These are phyloP conservation scores for Ustilago esculenta DNA, from an alignment of 1,284 basidiomycete genomes.

Conservation along the genomic window DNA sequence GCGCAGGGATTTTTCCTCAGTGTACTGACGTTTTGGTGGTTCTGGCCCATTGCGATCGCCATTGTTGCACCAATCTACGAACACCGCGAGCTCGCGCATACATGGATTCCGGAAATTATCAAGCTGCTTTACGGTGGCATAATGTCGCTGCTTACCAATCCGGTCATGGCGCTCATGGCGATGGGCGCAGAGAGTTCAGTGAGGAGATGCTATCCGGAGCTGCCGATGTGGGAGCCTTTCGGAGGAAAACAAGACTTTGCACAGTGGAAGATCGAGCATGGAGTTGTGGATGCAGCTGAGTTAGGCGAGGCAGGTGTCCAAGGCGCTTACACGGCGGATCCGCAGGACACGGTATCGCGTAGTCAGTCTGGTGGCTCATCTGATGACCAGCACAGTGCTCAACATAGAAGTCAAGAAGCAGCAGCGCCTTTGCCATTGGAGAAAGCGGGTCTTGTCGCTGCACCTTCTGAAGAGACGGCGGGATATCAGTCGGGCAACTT, in stretches of 20 bases:
- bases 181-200: slow-evolving; percentile 60
- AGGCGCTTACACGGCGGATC: not conserved
- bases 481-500: slow-evolving; percentile 18
- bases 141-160: slow-evolving; percentile 60
- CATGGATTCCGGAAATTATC: slow-evolving; percentile 65
- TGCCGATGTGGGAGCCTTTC: slow-evolving; percentile 40
- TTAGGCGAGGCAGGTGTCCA: slow-evolving; percentile 1
- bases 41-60: slow-evolving; percentile 62
- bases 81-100: slow-evolving; percentile 57
- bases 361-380: slow-evolving; percentile 11
- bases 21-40: slow-evolving; percentile 61
- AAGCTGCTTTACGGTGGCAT: slow-evolving; percentile 65
- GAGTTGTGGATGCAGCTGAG: slow-evolving; percentile 17
- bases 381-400: slow-evolving; percentile 3
- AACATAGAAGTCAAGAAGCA: not conserved
- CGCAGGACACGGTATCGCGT: not conserved
- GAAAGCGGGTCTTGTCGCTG: too few relatives aligned
- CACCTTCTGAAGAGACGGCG: too few relatives aligned
- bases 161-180: slow-evolving; percentile 62
- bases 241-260: slow-evolving; percentile 39
- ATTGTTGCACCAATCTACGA: slow-evolving; percentile 64
- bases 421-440: not conserved
- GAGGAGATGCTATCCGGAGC: slow-evolving; percentile 52
- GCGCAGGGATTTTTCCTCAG: slow-evolving; percentile 58
- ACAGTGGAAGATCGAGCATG: slow-evolving; percentile 36